These are phyloP conservation scores for Candolleomyces aberdarensis DNA, from an alignment of 768 basidiomycete genomes.

Conservation along the genomic window DNA sequence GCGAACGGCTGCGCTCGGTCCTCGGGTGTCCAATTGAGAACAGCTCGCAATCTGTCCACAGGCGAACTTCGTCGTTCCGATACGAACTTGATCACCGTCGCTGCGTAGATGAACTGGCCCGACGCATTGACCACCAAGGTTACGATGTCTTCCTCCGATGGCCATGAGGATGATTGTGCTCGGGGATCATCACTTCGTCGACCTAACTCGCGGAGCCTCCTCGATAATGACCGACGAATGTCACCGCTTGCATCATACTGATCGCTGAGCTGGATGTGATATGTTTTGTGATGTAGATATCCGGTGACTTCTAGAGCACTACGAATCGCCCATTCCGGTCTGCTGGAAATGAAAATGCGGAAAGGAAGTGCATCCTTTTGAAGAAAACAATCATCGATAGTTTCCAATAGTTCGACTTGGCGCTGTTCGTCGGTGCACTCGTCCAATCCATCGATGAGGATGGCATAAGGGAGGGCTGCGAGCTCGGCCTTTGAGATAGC, in stretches of 20 bases:
- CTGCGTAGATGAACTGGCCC: background rate
- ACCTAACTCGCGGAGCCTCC: background rate
- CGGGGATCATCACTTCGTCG: too few species aligned
- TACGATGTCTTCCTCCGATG: background rate
- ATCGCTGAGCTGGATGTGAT: slow-evolving; percentile 1
- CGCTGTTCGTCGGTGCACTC: slow-evolving; percentile 11
- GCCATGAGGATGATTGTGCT: background rate
- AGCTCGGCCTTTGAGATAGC: background rate
- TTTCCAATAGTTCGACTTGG: slow-evolving; percentile 7
- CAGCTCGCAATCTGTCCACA: background rate
- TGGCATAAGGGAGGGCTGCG: background rate
- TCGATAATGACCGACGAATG: background rate
- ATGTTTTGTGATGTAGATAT: background rate
- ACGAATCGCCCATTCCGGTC: slow-evolving; percentile 11
- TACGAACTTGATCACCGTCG: background rate
- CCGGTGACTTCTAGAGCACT: background rate
- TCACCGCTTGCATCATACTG: background rate
- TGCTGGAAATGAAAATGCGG: slow-evolving; percentile 12
- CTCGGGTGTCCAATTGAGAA: background rate
- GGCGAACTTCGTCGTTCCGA: background rate
- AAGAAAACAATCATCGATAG: slow-evolving; percentile 3
- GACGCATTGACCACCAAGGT: background rate
- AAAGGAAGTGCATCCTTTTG: background rate
- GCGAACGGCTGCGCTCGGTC: background rate
- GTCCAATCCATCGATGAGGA: slow-evolving; percentile 12